These are phyloP conservation scores for Litsea cubeba DNA, from an alignment of 164 flowering plant genomes.

Conservation along the genomic window DNA sequence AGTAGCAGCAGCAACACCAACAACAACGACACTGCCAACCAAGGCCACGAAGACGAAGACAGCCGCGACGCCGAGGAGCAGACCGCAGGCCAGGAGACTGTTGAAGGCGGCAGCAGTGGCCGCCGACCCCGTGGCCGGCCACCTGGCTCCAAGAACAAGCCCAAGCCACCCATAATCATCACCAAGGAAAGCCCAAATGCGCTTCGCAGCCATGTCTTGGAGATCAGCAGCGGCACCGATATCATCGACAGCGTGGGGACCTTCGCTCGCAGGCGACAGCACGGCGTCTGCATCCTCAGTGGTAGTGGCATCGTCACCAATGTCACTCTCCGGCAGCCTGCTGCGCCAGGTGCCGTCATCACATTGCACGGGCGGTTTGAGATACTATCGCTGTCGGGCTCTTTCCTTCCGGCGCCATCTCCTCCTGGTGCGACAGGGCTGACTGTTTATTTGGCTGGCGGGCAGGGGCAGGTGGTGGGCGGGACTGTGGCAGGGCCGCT, in stretches of 20 bases:
- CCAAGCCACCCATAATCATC: constrained; percentile 72
- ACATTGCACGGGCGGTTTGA: constrained; percentile 73
- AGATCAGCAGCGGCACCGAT: constrained; percentile 65
- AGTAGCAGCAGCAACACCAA: constrained; percentile 28
- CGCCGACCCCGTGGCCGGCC: constrained; percentile 80
- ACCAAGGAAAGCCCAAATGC: constrained; percentile 77
- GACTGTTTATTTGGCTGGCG: constrained; percentile 74
- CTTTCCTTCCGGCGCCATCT: constrained; percentile 75
- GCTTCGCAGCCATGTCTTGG: constrained; percentile 67
- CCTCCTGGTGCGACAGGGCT: constrained; percentile 73
- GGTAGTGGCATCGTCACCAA: constrained; percentile 76
- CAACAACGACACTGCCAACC: constrained; percentile 19
- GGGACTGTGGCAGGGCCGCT: constrained; percentile 71
- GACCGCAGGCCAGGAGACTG: constrained; percentile 20
- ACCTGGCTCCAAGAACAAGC: constrained; percentile 81
- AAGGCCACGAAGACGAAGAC: constrained; percentile 32
- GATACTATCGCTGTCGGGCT: constrained; percentile 72
- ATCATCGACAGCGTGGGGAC: constrained; percentile 50
- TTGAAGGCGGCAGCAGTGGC: constrained; percentile 10
- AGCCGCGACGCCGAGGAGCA: constrained; percentile 34
- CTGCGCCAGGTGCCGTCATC: constrained; percentile 57
- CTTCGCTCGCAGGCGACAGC: constrained; percentile 65
- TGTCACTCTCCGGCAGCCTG: constrained; percentile 66
- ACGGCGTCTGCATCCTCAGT: constrained; percentile 73
- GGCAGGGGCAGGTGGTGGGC: constrained; percentile 90